Evolutionary conservation across 768 basidiomycete species (phyloP), one percentile per base, ranked within the genome.

Genomic region (Pleurotus citrinopileatus): DNA sequence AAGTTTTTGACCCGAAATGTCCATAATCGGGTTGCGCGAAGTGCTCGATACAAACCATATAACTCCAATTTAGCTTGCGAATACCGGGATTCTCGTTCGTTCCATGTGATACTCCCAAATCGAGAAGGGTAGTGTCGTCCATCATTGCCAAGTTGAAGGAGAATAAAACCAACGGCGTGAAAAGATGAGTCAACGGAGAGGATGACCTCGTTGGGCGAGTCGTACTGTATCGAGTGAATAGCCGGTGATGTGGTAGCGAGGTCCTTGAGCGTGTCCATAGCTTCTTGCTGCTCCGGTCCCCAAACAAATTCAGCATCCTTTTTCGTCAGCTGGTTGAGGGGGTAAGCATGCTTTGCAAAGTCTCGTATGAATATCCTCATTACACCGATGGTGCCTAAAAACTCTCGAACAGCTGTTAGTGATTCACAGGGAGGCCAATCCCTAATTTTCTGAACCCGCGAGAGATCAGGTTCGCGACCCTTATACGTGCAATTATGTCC

Each of bases 51-150:
- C 0, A 74, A 34, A 3, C 74, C 68, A 56, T 68, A 76, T 0
- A 76, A 60, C 57, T 77, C 73, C 0, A 72, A 25, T 43, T 77
- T 76, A 0, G 70, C 57, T 48, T 77, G 74, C 20, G 63, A 60
- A 34, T 64, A 46, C 12, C 44, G 8, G 17, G 44, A 25, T 43
- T 57, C 55, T 3, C 54, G 27, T 4, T 57, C 52, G 23, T 42
- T 43, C 42, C 40, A 47, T 4, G 55, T 40, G 1, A 72, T 63
- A 0, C 67, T 72, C 0, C 70, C 56, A 40, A 69, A 74, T 0
- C 56, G 47, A 0, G 60, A 54, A 2, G 58, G 64, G 13, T 55
- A 60, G 0, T 55, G 48, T 3, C 55, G 52, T 5, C 45, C 19
- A 1, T 52, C n/a, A 19, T 10, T 20, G 10, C 36, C 59, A 15